These are phyloP conservation scores for Aspergillus terreus DNA, from an alignment of 2,329 filamentous ascomycete genomes.

Conservation along the genomic window DNA sequence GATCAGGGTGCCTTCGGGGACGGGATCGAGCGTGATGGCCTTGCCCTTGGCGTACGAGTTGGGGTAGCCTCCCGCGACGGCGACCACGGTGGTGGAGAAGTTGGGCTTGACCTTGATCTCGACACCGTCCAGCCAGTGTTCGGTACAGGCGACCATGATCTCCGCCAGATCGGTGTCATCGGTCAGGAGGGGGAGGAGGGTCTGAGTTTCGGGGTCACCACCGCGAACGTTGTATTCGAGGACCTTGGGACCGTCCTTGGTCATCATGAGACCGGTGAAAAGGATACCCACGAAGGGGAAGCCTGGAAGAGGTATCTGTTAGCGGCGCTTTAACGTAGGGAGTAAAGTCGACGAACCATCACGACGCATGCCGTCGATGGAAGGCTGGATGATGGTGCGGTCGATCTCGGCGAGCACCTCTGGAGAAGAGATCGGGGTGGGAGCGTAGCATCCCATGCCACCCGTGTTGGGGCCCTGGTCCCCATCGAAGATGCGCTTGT, in stretches of 20 bases:
- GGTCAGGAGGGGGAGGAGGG: slow-evolving; percentile 72
- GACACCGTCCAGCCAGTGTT: slow-evolving; percentile 68
- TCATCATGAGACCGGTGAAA: slow-evolving; percentile 80
- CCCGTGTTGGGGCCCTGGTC: slow-evolving; percentile 92
- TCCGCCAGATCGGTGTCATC: slow-evolving; percentile 79
- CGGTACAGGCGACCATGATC: slow-evolving; percentile 80
- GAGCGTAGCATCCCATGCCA: slow-evolving; percentile 96
- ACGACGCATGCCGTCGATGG: slow-evolving; percentile 78
- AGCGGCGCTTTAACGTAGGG: neutral
- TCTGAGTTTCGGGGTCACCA: slow-evolving; percentile 89
- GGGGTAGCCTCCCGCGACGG: slow-evolving; percentile 88
- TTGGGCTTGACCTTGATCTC: slow-evolving; percentile 63
- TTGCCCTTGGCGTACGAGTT: slow-evolving; percentile 79
- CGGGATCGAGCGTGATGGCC: slow-evolving; percentile 54
- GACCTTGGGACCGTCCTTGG: slow-evolving; percentile 71
- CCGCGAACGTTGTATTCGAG: slow-evolving; percentile 93
- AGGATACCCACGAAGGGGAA: slow-evolving; percentile 44
- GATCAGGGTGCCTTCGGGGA: slow-evolving; percentile 60
- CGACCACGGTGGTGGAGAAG: slow-evolving; percentile 88
- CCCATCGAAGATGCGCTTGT: slow-evolving; percentile 90
- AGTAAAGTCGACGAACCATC: slow-evolving; percentile 66
- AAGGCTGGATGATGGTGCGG: slow-evolving; percentile 79
- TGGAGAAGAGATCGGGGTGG: slow-evolving; percentile 73
- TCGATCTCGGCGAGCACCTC: slow-evolving; percentile 76
- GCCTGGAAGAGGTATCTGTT: slow-evolving; percentile 19